Evolutionary conservation across 2,329 filamentous ascomycete genomes (phyloP), one percentile per base, ranked within the genome.

Genomic region (Botryotinia globosa): DNA sequence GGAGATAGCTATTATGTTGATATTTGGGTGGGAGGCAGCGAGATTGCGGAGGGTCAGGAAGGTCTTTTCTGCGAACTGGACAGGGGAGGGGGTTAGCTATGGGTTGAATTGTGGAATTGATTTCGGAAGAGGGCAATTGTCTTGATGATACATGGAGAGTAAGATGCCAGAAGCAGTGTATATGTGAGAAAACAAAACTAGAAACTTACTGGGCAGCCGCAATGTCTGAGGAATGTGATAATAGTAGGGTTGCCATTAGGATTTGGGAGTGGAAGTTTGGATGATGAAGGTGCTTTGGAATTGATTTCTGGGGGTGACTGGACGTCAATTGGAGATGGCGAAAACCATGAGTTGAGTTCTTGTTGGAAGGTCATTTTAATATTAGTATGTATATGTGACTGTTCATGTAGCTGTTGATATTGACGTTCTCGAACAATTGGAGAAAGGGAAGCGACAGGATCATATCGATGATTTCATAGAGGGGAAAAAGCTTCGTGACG

Each of bases 151-250:
- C 18, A n/a, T 34, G 4, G n/a, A 34, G 14, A 16, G 39, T 14
- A 45, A 9, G 20, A 45, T n/a, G 14, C 14, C 4, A 37, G 18
- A 8, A 14, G 39, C 25, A 29, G 20, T 39, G 3, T 29, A 22
- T n/a, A n/a, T 62, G 39, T 58, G 4, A 1, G 22, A 9, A 32
- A 32, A 9, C 4, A 25, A 34, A 14, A 22, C 25, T 2, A 18
- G 25, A 37, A 16, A 81, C 86, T 79, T 85, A 91, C 91, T 92
- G 91, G 91, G 82, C 91, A 92, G 48, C 91, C 91, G 79, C 91
- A 93, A 80, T 93, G 91, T 48, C 91, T 85, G 9, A 94, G 84
- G 78, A 94, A 94, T 25, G 88, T 85, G 32, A 94, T 82, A 1
- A 94, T 79, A 0, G 86, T 87, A 0, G 89, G 88, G 77, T 87